These are phyloP conservation scores for Ogataea glucozyma DNA, from an alignment of 805 yeast species.

Conservation along the genomic window DNA sequence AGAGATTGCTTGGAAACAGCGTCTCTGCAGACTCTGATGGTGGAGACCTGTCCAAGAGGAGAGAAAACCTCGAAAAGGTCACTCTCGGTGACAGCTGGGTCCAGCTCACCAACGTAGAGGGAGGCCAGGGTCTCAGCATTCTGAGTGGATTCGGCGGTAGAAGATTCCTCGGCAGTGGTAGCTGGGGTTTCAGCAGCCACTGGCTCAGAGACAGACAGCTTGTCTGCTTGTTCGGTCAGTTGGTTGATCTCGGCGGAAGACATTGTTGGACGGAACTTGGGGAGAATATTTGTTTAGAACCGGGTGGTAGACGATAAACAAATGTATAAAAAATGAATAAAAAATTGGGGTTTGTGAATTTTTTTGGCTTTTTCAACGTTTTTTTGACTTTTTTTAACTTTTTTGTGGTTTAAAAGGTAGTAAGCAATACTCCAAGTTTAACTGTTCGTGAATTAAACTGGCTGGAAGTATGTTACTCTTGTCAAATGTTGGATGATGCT, in stretches of 20 bases:
- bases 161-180: conserved; percentile 36
- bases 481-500: conserved; percentile 6
- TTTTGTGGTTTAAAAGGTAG: conserved; percentile 20
- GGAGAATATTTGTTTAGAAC: conserved; percentile 1
- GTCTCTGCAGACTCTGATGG: conserved; percentile 98
- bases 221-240: conserved; percentile 37
- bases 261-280: conserved; percentile 21
- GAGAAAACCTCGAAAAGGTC: conserved; percentile 91
- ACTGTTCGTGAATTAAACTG: conserved; percentile 15
- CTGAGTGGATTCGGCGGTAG: conserved; percentile 37
- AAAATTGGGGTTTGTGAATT: conserved; percentile 14
- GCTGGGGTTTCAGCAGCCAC: conserved; percentile 33
- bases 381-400: conserved; percentile 10
- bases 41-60: conserved; percentile 90
- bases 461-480: conserved; percentile 16
- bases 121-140: conserved; percentile 72
- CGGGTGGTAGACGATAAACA: conserved; percentile 6
- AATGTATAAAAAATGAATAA: conserved; percentile 16
- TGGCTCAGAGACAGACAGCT: conserved; percentile 35
- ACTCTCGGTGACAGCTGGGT: conserved; percentile 91
- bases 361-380: conserved; percentile 24
- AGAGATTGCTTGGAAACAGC: conserved; percentile 95
- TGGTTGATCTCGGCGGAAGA: conserved; percentile 38
- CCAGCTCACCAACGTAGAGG: conserved; percentile 96
- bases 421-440: conserved; percentile 20